Conservation (phyloP, 257 asterid species). For the Agastache rugosa region DNA sequence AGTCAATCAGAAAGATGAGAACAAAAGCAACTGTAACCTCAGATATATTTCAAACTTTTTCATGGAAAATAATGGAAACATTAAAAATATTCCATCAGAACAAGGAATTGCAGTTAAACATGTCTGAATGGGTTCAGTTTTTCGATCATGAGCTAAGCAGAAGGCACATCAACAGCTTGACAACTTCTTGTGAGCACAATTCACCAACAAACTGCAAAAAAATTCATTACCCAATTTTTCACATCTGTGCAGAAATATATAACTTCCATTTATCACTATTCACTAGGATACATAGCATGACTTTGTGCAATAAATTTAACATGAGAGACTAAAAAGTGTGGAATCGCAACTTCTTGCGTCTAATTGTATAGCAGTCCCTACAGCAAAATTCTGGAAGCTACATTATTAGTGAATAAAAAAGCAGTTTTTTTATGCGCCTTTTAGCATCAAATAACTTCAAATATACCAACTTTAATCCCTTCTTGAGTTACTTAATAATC, state of each 20-base stretch:
- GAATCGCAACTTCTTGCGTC: background rate
- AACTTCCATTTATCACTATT: background rate
- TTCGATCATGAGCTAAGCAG: background rate
- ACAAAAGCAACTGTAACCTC: conserved; percentile 1
- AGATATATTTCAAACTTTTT: background rate
- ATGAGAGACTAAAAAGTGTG: background rate
- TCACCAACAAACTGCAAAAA: conserved; percentile 12
- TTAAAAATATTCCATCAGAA: background rate
- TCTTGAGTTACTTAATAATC: background rate
- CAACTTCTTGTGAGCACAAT: background rate
- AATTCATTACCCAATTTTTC: background rate
- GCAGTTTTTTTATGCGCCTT: background rate
- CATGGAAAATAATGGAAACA: background rate
- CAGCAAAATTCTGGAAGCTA: background rate
- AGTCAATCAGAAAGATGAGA: conserved; percentile 8
- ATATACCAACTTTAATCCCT: background rate
- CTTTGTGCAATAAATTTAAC: background rate
- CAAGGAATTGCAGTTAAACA: background rate
- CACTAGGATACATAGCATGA: conserved; percentile 5
- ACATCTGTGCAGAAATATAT: background rate
- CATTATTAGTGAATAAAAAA: background rate
- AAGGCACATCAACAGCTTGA: background rate
- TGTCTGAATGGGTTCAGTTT: conserved; percentile 4
- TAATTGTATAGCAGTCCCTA: background rate
- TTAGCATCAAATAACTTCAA: background rate